Conservation (phyloP, 2,329 filamentous ascomycete genomes). For the Juglanconis oblonga region DNA sequence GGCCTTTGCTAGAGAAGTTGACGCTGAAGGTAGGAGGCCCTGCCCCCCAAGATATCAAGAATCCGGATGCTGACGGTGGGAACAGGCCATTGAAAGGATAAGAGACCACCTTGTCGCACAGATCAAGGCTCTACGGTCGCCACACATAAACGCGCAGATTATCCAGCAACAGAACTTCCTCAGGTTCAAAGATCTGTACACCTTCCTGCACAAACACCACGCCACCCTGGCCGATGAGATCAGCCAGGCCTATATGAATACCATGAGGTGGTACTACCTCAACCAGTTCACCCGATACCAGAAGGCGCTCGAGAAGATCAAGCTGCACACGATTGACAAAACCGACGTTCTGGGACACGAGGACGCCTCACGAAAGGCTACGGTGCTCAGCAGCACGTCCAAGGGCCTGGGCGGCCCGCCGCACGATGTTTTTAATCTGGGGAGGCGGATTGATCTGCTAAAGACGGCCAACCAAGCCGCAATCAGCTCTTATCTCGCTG, state of each 20-base stretch:
- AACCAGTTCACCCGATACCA: constrained; percentile 90
- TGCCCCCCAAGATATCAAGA: background rate
- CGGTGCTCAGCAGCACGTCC: constrained; percentile 47
- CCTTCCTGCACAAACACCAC: constrained; percentile 81
- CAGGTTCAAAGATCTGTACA: constrained; percentile 82
- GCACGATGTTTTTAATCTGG: constrained; percentile 87
- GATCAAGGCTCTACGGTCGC: constrained; percentile 89
- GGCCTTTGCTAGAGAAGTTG: constrained; percentile 80
- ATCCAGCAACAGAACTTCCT: constrained; percentile 93
- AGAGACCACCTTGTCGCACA: constrained; percentile 92
- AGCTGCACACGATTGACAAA: constrained; percentile 77
- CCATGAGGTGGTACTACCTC: constrained; percentile 97
- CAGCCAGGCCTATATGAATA: constrained; percentile 90
- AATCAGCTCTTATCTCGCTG: constrained; percentile 82
- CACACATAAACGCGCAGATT: constrained; percentile 94
- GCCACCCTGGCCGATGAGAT: constrained; percentile 85
- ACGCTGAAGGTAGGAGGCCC: constrained; percentile 64
- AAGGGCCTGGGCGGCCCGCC: constrained; percentile 51
- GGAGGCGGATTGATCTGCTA: constrained; percentile 79
- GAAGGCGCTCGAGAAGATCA: constrained; percentile 78
- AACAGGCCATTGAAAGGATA: constrained; percentile 82
- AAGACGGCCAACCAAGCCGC: constrained; percentile 71
- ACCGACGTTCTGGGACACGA: constrained; percentile 82
- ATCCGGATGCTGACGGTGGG: background rate
- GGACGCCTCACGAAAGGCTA: constrained; percentile 63